Conservation (phyloP, 148 eudicot species). For the Rhododendron williamsianum region DNA sequence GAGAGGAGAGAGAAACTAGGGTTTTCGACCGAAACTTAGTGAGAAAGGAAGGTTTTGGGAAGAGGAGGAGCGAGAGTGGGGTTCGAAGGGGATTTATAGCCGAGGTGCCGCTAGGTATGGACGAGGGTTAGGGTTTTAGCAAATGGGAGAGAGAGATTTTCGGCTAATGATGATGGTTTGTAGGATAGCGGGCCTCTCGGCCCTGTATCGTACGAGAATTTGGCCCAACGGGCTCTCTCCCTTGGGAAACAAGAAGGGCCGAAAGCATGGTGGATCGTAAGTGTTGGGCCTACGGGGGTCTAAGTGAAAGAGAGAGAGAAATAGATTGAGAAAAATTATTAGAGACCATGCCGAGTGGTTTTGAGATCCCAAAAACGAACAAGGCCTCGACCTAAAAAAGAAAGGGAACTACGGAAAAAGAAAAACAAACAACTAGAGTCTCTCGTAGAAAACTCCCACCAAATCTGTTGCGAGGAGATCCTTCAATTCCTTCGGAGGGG, state of each 20-base stretch:
- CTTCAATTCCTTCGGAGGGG: not conserved
- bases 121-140: conserved; percentile 14
- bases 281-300: not conserved
- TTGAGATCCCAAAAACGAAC: no score
- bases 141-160: not conserved
- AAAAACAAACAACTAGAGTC: no score
- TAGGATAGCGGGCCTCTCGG: not conserved
- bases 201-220: not conserved
- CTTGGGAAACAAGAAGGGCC: not conserved
- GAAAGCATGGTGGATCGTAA: not conserved
- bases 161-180: not conserved
- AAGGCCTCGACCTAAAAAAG: no score
- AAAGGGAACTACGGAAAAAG: no score
- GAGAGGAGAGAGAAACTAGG: conserved; percentile 4
- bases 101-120: not conserved
- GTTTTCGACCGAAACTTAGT: not conserved
- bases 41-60: conserved; percentile 4
- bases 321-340: no score
- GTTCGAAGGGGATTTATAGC: conserved; percentile 9
- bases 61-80: conserved; percentile 14
- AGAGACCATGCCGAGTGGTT: no score
- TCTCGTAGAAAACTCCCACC: not conserved
- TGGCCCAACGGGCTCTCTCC: not conserved
- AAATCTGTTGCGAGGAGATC: not conserved
- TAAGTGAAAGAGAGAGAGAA: not conserved